Percentiles rank a stretch among this genome's conserved stretches.
Evolutionary conservation across 306 rosid species (phyloP).

Genomic region (Gastrolobium bilobum): DNA sequence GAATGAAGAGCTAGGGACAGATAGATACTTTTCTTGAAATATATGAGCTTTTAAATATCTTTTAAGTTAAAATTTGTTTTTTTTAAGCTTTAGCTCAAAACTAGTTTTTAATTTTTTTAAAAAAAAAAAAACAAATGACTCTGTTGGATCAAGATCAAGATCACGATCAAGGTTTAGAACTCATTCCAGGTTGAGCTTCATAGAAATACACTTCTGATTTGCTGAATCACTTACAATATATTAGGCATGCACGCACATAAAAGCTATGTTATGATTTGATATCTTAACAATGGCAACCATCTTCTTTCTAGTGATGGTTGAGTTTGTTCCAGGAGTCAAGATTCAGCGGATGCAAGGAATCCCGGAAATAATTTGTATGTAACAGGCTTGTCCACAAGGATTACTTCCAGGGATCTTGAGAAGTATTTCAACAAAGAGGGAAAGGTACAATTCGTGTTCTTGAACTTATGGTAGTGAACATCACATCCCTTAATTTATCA

Average conservation of each 20-base stretch:
- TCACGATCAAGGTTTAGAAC: too few relatives aligned
- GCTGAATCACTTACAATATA: background rate
- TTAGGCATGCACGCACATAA: background rate
- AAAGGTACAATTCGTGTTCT: constrained; percentile 48
- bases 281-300: background rate
- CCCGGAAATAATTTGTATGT: constrained; percentile 68
- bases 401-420: constrained; percentile 53
- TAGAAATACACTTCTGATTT: too few relatives aligned
- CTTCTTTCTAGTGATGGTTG: constrained; percentile 13
- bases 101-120: too few relatives aligned
- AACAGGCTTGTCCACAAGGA: constrained; percentile 63
- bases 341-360: constrained; percentile 47
- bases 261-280: background rate
- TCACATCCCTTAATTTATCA: background rate
- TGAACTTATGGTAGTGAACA: background rate
- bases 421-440: constrained; percentile 57
- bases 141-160: too few relatives aligned
- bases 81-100: too few relatives aligned
- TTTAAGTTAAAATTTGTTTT: too few relatives aligned
- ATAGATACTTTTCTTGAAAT: too few relatives aligned
- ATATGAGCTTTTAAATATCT: too few relatives aligned
- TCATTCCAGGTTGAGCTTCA: too few relatives aligned
- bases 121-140: too few relatives aligned
- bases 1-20: too few relatives aligned
- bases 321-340: constrained; percentile 53